Evolutionary conservation across 192 early-diverging fungal species (phyloP).

Genomic region (Coemansia sp.): DNA sequence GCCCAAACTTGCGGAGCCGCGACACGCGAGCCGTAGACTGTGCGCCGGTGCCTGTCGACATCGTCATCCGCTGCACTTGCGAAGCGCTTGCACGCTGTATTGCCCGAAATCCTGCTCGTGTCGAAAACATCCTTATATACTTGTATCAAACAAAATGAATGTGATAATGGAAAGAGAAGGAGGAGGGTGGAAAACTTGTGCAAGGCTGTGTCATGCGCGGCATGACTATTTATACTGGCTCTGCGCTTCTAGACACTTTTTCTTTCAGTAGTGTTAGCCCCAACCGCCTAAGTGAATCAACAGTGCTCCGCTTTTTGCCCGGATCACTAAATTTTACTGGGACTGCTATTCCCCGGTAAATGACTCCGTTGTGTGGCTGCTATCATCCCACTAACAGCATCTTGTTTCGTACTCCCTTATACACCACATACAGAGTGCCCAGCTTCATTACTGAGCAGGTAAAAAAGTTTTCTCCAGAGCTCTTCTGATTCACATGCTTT

Average conservation of each 20-base stretch:
- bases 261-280: not conserved
- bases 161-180: not conserved
- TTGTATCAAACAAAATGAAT: not conserved
- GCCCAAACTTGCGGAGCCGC: conserved; percentile 43
- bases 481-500: not conserved
- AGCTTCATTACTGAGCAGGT: no score
- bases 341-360: no score
- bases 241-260: conserved; percentile 12
- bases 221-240: not conserved
- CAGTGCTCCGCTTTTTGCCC: not conserved
- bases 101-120: conserved; percentile 16
- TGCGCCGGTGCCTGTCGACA: conserved; percentile 32
- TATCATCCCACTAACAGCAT: no score
- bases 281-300: not conserved
- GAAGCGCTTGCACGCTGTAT: conserved; percentile 18
- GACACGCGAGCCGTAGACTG: conserved; percentile 18
- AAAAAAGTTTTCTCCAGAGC: not conserved
- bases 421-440: not conserved
- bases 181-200: conserved; percentile 6
- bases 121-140: conserved; percentile 18
- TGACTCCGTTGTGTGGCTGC: no score
- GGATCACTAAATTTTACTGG: no score
- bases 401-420: not conserved
- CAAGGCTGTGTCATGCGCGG: conserved; percentile 1
- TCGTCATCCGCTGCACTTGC: conserved; percentile 36